Conservation (phyloP, 2,329 filamentous ascomycete species). For the Nothopassalora personata region DNA sequence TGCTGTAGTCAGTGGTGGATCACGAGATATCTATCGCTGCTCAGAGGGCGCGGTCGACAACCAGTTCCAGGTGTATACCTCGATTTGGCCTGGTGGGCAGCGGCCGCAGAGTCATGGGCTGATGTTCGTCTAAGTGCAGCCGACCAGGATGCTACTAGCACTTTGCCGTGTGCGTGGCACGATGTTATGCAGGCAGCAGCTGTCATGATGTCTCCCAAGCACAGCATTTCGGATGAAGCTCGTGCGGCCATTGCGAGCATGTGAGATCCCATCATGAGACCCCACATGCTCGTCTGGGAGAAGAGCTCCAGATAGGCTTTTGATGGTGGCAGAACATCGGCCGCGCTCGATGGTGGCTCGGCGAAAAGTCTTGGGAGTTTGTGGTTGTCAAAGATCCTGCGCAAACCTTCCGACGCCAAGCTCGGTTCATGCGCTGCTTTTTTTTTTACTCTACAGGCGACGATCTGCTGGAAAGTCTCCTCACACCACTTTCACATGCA, state of each 20-base stretch:
- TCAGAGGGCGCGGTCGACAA: not conserved
- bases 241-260: not conserved
- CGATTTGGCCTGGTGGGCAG: not conserved
- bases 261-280: not conserved
- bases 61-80: not conserved
- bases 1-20: not conserved
- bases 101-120: conserved; percentile 1
- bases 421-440: not conserved
- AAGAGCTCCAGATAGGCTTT: conserved; percentile 3
- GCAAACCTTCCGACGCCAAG: not conserved
- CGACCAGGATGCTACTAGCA: conserved; percentile 3
- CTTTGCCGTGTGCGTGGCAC: conserved; percentile 1
- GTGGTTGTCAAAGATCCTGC: not conserved
- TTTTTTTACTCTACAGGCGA: not conserved
- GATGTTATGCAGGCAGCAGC: not conserved
- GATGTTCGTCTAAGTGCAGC: conserved; percentile 5
- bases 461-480: not conserved
- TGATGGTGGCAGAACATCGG: not conserved
- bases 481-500: not conserved
- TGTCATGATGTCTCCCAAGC: not conserved
- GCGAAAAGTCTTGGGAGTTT: not conserved
- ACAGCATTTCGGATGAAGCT: not conserved
- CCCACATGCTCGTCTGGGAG: not conserved
- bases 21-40: not conserved
- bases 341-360: not conserved